Evolutionary conservation across 495 filamentous ascomycete species (phyloP), one percentile per base, ranked within the genome.

Genomic region (Astrothelium macrocarpum): DNA sequence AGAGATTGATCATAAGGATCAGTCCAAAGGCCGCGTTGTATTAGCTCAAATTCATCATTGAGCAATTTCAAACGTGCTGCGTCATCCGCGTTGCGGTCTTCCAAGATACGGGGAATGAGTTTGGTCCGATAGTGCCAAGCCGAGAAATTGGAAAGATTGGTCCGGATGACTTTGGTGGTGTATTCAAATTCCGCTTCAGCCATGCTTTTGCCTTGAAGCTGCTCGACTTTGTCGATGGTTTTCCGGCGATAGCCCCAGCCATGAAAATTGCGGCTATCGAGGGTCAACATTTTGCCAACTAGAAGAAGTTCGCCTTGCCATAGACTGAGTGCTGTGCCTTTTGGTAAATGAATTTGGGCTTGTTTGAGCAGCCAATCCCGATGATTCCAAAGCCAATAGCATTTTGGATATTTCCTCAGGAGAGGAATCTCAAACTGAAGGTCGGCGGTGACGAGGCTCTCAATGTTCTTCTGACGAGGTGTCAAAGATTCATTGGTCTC

Each of bases 321-420:
- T 26, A 96, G 76, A 59, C 77, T 70, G 18, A 82, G 80, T 1
- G 88, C 80, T n/a, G 77, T 67, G 0, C 74, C 14, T 2, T 71
- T 56, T 12, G 83, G 80, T 9, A 96, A 79, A 36, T 85, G 78
- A 12, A 76, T 72, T 46, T 86, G 87, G 53, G 85, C 84, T 72
- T 90, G 83, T 56, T 86, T 77, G 20, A 99, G 78, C 1, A 91
- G 77, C 94, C 95, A 97, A 14, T 85, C 75, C n/a, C 94, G 87
- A 76, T 97, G 90, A 73, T 95, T 95, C 94, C 94, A 99, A 49
- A 99, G 90, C 91, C 94, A 97, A 79, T 99, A 99, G 79, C 94
- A 97, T 77, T 99, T 99, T 28, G 94, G 95, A 68, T 83, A 90
- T 66, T 90, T 83, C 36, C 84, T 79, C 42, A 97, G 84, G 14